Conservation (phyloP, 2,329 filamentous ascomycete genomes). For the Hypomyces perniciosus region DNA sequence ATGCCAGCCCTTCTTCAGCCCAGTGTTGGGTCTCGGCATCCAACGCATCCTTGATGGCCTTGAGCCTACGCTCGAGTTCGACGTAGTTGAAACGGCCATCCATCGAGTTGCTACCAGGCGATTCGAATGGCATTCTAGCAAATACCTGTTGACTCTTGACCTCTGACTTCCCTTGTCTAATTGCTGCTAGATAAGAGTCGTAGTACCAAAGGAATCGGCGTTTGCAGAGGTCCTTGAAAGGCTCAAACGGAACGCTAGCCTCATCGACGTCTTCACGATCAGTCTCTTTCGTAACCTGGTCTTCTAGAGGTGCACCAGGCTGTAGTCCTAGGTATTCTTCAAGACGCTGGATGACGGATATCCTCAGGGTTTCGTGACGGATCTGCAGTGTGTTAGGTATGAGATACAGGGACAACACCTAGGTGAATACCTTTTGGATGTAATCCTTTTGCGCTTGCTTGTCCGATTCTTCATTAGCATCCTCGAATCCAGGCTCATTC, state of each 20-base stretch:
- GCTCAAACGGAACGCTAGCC: conserved; percentile 59
- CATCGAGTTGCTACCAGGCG: conserved; percentile 66
- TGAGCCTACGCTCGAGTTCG: conserved; percentile 63
- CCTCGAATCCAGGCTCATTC: conserved; percentile 91
- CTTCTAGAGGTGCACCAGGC: conserved; percentile 25
- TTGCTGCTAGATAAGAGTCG: conserved; percentile 71
- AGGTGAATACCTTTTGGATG: conserved; percentile 56
- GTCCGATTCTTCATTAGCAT: conserved; percentile 60
- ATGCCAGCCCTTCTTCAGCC: conserved; percentile 60
- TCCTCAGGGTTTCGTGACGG: conserved; percentile 78
- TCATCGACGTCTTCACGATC: conserved; percentile 47
- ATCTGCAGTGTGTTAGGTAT: conserved; percentile 52
- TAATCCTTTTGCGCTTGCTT: conserved; percentile 71
- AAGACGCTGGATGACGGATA: conserved; percentile 78
- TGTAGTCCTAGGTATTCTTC: conserved; percentile 70
- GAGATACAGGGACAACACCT: neutral
- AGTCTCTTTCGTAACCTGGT: conserved; percentile 28
- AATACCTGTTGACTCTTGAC: conserved; percentile 62
- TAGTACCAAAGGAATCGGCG: conserved; percentile 94
- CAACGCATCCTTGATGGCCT: conserved; percentile 61
- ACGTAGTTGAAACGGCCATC: conserved; percentile 78
- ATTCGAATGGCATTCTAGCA: conserved; percentile 81
- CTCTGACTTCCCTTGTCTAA: conserved; percentile 59
- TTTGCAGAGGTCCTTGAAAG: conserved; percentile 87
- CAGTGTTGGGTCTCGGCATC: conserved; percentile 67